These are phyloP conservation scores for Dalechampia spathulata DNA, from an alignment of 441 rosid species.

Conservation along the genomic window DNA sequence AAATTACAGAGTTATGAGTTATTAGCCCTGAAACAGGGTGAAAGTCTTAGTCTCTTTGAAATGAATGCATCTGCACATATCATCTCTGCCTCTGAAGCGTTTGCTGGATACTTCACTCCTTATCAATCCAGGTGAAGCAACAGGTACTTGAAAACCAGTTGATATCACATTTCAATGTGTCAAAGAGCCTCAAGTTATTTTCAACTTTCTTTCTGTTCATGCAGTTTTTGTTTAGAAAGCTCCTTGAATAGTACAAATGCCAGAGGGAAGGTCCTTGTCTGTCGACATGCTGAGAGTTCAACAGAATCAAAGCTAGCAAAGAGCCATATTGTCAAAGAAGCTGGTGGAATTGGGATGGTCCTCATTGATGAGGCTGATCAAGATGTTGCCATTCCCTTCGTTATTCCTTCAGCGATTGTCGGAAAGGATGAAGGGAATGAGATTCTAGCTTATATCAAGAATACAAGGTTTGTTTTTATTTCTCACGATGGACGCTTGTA, in stretches of 20 bases:
- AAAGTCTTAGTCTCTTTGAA: constrained; percentile 34
- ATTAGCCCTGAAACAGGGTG: constrained; percentile 30
- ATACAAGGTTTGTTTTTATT: constrained; percentile 27
- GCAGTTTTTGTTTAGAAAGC: constrained; percentile 49
- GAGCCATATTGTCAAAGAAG: constrained; percentile 40
- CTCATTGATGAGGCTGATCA: constrained; percentile 42
- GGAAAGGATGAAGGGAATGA: constrained; percentile 33
- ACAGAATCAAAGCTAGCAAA: constrained; percentile 47
- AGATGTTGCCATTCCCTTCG: constrained; percentile 52
- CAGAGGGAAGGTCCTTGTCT: constrained; percentile 46
- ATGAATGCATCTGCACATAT: constrained; percentile 39
- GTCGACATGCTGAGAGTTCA: constrained; percentile 45
- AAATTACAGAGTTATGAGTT: not conserved
- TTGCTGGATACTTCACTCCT: constrained; percentile 49
- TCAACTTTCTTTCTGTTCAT: constrained; percentile 15
- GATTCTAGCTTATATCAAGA: constrained; percentile 36
- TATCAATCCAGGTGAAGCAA: constrained; percentile 68
- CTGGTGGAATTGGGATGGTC: constrained; percentile 53
- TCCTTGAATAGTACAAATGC: constrained; percentile 45
- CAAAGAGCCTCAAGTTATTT: constrained; percentile 14
- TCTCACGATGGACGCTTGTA: not conserved
- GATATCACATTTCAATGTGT: constrained; percentile 7
- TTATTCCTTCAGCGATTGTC: constrained; percentile 45
- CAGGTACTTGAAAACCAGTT: constrained; percentile 37
- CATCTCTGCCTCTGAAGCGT: constrained; percentile 38